Percentiles rank a stretch among this genome's conserved stretches.
These are phyloP conservation scores for Uronychia setigera DNA, from an alignment of 73 alveolate species.

Conservation along the genomic window DNA sequence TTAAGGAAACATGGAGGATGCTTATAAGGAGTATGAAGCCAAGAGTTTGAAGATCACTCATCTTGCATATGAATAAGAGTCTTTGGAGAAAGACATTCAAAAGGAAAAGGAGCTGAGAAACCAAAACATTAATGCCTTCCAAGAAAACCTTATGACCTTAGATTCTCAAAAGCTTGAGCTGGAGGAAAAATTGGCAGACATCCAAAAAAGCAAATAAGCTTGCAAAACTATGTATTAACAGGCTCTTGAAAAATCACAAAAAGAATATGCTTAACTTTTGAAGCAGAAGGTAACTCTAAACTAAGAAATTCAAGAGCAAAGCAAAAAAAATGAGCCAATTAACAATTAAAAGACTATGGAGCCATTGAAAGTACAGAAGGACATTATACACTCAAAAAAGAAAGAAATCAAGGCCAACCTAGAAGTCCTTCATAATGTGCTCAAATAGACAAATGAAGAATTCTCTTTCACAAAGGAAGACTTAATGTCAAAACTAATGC, in stretches of 20 bases:
- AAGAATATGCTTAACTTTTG: no score
- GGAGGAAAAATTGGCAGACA: no score
- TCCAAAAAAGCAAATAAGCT: no score
- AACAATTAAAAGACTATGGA: background rate
- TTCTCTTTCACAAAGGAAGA: constrained; percentile 63
- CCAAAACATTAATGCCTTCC: no score
- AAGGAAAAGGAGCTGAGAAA: background rate
- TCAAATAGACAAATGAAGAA: constrained; percentile 44
- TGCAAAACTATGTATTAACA: no score
- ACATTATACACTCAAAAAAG: background rate
- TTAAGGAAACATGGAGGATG: background rate
- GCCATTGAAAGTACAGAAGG: background rate
- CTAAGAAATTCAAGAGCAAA: no score
- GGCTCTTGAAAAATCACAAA: no score
- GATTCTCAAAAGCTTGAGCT: no score
- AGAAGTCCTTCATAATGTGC: constrained; percentile 6
- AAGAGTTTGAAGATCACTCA: constrained; percentile 40
- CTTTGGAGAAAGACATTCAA: background rate
- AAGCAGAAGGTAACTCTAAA: no score
- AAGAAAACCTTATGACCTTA: no score
- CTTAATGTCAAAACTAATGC: constrained; percentile 58
- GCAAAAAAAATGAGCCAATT: no score
- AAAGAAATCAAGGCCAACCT: background rate
- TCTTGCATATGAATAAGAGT: constrained; percentile 31
- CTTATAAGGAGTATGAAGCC: constrained; percentile 41